These are phyloP conservation scores for Fusarium sp. DNA, from an alignment of 2,329 filamentous ascomycete species.

Conservation along the genomic window DNA sequence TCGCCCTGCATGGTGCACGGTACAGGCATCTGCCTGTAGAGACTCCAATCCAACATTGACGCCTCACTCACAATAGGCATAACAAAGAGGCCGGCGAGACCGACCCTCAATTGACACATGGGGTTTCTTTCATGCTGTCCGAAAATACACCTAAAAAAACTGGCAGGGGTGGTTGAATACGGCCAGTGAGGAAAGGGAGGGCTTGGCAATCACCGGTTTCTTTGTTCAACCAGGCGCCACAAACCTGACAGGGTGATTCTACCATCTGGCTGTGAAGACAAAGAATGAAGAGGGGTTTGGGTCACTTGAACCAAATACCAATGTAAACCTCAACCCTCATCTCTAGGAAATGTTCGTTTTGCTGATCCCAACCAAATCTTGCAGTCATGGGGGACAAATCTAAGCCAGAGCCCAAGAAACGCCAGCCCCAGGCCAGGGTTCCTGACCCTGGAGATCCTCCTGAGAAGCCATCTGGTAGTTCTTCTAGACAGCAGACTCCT, in stretches of 20 bases:
- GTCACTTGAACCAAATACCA: not conserved
- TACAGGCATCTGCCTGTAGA: slow-evolving; percentile 7
- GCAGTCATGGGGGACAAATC: slow-evolving; percentile 11
- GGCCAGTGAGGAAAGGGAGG: slow-evolving; percentile 1
- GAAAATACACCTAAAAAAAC: slow-evolving; percentile 7
- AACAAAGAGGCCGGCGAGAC: slow-evolving; percentile 40
- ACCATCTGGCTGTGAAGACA: not conserved
- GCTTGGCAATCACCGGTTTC: slow-evolving; percentile 12
- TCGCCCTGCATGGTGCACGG: slow-evolving; percentile 12
- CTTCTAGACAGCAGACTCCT: not conserved
- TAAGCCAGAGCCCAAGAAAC: slow-evolving; percentile 2
- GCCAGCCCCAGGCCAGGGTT: not conserved
- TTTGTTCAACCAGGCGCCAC: slow-evolving; percentile 41
- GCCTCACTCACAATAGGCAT: slow-evolving; percentile 15
- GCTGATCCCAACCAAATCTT: not conserved
- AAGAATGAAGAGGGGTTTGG: slow-evolving; percentile 1
- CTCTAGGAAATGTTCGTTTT: not conserved
- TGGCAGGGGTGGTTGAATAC: not conserved
- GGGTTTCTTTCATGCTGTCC: not conserved
- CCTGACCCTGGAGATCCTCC: not conserved
- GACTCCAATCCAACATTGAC: slow-evolving; percentile 10
- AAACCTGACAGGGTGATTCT: not conserved
- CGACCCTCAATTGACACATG: slow-evolving; percentile 3
- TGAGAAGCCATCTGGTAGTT: not conserved
- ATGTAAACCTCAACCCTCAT: not conserved